These are phyloP conservation scores for Paracamarosporium sp. DNA, from an alignment of 2,329 filamentous ascomycete genomes.

Conservation along the genomic window DNA sequence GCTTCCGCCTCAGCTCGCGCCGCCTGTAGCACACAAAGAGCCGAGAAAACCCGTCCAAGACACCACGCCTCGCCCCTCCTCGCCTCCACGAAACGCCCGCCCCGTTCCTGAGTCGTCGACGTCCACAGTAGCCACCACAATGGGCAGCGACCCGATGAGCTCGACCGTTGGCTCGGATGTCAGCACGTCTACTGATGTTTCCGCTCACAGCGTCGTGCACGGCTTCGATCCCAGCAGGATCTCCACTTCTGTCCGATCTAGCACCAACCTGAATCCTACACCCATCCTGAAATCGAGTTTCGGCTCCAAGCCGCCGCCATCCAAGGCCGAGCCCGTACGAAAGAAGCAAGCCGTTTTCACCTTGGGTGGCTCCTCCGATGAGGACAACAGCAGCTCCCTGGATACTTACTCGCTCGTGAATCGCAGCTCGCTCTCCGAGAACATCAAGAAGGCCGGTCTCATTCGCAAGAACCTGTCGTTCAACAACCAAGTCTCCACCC, in stretches of 20 bases:
- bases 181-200: slow-evolving; percentile 68
- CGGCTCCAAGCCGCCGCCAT: slow-evolving; percentile 31
- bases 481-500: slow-evolving; percentile 74
- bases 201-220: slow-evolving; percentile 75
- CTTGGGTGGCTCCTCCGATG: slow-evolving; percentile 81
- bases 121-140: slow-evolving; percentile 60
- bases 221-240: slow-evolving; percentile 83
- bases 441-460: slow-evolving; percentile 55
- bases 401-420: slow-evolving; percentile 60
- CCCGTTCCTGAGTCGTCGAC: slow-evolving; percentile 65
- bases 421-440: slow-evolving; percentile 63
- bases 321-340: slow-evolving; percentile 56
- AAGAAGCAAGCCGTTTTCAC: slow-evolving; percentile 75
- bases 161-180: slow-evolving; percentile 62
- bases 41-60: slow-evolving; percentile 34
- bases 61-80: slow-evolving; percentile 52
- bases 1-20: slow-evolving; percentile 49
- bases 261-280: slow-evolving; percentile 63
- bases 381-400: slow-evolving; percentile 81
- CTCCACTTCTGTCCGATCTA: slow-evolving; percentile 71
- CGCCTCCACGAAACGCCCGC: slow-evolving; percentile 50
- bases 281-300: slow-evolving; percentile 65
- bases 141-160: slow-evolving; percentile 49
- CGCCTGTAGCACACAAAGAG: slow-evolving; percentile 19
- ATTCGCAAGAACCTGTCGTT: slow-evolving; percentile 83